These are phyloP conservation scores for Xylariaceae sp. DNA, from an alignment of 2,329 filamentous ascomycete genomes.

Conservation along the genomic window DNA sequence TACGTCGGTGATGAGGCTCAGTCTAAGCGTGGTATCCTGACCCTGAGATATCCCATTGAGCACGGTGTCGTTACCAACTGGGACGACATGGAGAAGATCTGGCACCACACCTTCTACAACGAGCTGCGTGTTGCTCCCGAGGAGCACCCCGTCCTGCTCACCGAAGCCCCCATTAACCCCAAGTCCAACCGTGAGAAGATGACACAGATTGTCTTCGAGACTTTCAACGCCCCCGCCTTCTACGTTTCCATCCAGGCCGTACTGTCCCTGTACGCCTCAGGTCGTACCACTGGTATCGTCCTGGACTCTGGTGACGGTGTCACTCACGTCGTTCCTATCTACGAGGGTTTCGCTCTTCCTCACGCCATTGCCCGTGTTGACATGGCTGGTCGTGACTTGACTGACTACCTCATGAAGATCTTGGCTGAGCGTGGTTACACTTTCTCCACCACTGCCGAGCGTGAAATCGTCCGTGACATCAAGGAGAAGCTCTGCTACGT, in stretches of 20 bases:
- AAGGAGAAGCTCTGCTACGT: conserved; percentile 99
- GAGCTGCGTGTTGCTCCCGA: conserved; percentile 99
- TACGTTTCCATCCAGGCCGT: conserved; percentile 99
- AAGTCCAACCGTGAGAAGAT: conserved; percentile 99
- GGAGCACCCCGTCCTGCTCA: conserved; percentile 99
- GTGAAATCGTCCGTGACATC: conserved; percentile 99
- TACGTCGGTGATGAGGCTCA: conserved; percentile 99
- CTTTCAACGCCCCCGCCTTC: conserved; percentile 99
- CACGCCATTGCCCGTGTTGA: conserved; percentile 99
- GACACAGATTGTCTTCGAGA: conserved; percentile 99
- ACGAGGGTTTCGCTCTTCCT: conserved; percentile 99
- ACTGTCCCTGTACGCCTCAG: conserved; percentile 97
- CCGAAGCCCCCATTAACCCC: conserved; percentile 99
- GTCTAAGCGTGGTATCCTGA: conserved; percentile 99
- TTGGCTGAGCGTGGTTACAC: conserved; percentile 98
- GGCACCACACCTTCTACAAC: conserved; percentile 99
- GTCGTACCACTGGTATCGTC: conserved; percentile 99
- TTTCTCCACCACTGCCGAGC: conserved; percentile 99
- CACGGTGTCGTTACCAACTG: conserved; percentile 99
- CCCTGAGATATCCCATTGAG: conserved; percentile 98
- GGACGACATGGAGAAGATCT: conserved; percentile 99
- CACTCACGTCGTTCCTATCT: conserved; percentile 99
- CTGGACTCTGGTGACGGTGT: conserved; percentile 99
- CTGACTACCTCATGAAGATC: conserved; percentile 99
- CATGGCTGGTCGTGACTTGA: conserved; percentile 99